Evolutionary conservation across 1,284 basidiomycete species (phyloP), one percentile per base, ranked within the genome.

Genomic region (Microbotryomycetes sp.): DNA sequence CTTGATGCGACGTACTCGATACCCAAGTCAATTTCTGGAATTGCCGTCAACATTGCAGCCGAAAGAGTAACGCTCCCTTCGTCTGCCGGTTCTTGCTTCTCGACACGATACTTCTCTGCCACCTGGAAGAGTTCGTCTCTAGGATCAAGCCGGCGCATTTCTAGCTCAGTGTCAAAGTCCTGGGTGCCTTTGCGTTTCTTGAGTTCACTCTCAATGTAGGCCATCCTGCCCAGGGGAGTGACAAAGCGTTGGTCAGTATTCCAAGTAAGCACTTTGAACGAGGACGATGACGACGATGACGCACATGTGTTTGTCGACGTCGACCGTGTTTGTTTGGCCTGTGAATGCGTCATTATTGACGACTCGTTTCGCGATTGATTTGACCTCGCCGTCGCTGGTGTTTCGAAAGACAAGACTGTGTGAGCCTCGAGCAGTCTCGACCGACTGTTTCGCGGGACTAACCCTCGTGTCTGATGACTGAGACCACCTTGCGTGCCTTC

Each of bases 281-380:
- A 2, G 5, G 29, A 26, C 23, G 22, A 19, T 12, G 30, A 26
- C 15, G 7, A 7, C 15, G 22, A 48, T 28, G 28, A 75, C 87
- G 64, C 62, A 93, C 93, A 97, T 97, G 74, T 97, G 94, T 73
- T 96, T 97, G 78, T 98, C 93, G 6, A 97, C 92, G 73, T 97
- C 93, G 14, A 97, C 81, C 1, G 86, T 85, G 73, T 96, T 96
- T 2, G 93, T 98, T 77, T 97, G 93, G 66, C 91, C 88, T 0
- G 94, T 97, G 74, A 98, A 97, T 78, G 97, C 96, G 77, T 89
- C 93, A 26, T 83, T 81, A 53, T 90, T 82, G 4, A 97, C 84
- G 5, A 85, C 84, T 53, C 60, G 58, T 30, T 62, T 51, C 29
- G 75, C 75, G 22, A 64, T 56, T 16, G 87, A 84, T 65, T 84